Evolutionary conservation across 202 grass and related monocot genomes (phyloP), one percentile per base, ranked within the genome.

Genomic region (Panicum hallii): DNA sequence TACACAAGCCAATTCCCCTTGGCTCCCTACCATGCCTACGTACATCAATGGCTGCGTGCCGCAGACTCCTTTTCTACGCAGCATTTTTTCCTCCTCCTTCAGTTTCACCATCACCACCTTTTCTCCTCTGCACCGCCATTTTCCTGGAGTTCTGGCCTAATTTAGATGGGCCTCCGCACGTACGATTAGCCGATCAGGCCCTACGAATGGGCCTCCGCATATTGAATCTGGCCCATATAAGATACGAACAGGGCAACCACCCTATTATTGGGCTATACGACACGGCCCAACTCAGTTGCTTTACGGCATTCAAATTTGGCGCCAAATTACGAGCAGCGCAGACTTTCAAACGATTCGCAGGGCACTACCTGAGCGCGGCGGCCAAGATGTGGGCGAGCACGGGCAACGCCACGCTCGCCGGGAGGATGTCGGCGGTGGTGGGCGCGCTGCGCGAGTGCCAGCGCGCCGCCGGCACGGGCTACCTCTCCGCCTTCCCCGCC

Each of bases 401-500:
- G 12, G 84, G 93, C 57, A 93, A 94, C 84, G 74, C 61, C 57
- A 88, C 90, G 41, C 90, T 97, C 64, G 88, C 84, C 66, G 83
- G 65, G 40, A 94, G 83, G 74, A 94, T 97, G 92, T 72, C 84
- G 16, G 75, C 79, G 19, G 86, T 94, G 50, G 86, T 97, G 40
- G 88, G 93, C 80, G 90, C 73, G 0, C 90, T 97, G 11, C 62
- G 85, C 32, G 82, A 60, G 41, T 97, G 95, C 86, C 96, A 99
- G 89, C 80, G 80, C 41, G 75, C 90, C 9, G 64, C 86, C 52
- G 54, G 54, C 54, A 82, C 84, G 1, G 96, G 96, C 56, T 99
- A 99, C 84, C 96, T 99, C 81, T 95, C 96, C 70, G 96, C 96
- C 57, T 99, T 99, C 84, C 96, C 93, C 66, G n/a, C 83, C 62